Base-by-base conservation (phyloP, 2,329 filamentous ascomycete genomes). In the Nemania diffusa region DNA sequence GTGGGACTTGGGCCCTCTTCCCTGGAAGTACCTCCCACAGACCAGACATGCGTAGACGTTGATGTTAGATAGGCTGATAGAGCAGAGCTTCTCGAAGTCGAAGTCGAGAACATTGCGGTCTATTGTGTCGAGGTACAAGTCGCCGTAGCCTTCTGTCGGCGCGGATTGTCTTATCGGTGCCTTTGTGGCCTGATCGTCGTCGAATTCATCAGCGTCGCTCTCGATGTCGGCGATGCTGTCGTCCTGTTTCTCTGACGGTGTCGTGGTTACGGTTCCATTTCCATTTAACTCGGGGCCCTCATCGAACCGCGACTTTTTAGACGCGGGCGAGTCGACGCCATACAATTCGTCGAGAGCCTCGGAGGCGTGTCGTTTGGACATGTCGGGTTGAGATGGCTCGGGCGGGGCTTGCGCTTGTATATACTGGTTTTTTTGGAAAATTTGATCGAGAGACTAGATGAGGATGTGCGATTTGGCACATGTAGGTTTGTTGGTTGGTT, bases 21-120 rank as follows among this genome's bases (percentile, higher is more conserved):
- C 96, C 80, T 97, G 94, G 79, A 92, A 99, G 83, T 99, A 99
- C 79, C 93, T 95, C n/a, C 96, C 96, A 79, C 96, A 99, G 0
- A 98, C 92, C 11, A 99, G 87, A 76, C 96, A 99, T 9, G 96
- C 96, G 79, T 99, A 99, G 51, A 99, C 94, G 78, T 99, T 99
- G 82, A 98, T 97, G 79, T 98, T 98, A 56, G 94, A 97, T 7
- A 99, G 87, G 37, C 93, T 97, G 72, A 99, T 87, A 26, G 95
- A 98, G 82, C 96, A 99, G 13, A 97, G 88, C 84, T 99, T 99
- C 79, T 99, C 96, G 78, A 99, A 99, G 81, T 99, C 96, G 78
- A 98, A 98, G 81, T 99, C 96, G 64, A 98, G 90, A 53, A 97
- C 90, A 76, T 91, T 89, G 75, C 96, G 92, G 79, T 97, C 90